phyloP scores from a whole-genome alignment of 371 early-diverging fungal species.

The Apophysomyces trapeziformis region DNA sequence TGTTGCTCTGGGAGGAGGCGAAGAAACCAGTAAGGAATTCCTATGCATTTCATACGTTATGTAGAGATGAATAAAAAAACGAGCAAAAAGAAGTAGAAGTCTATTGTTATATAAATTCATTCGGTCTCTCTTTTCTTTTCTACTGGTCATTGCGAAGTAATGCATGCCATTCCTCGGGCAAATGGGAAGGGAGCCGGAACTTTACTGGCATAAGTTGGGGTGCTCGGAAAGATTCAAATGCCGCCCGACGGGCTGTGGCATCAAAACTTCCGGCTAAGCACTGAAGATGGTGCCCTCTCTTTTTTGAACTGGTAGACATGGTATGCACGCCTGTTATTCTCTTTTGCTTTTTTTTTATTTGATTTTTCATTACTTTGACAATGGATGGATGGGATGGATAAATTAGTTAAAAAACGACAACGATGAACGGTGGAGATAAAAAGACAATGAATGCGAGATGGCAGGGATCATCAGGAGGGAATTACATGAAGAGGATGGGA shows the following conservation, averaged over 20 bases:
- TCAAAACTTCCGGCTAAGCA: conserved; percentile 5
- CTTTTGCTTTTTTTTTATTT: background rate
- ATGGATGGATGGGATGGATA: conserved; percentile 1
- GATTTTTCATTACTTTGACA: background rate
- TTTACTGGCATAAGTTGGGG: background rate
- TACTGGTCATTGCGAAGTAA: no score
- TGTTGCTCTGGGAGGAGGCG: conserved; percentile 10
- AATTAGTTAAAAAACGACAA: background rate
- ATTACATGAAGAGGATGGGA: background rate
- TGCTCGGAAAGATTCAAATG: background rate
- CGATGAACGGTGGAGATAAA: background rate
- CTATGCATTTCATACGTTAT: background rate
- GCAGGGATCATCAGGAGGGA: background rate
- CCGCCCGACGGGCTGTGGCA: background rate
- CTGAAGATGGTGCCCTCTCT: conserved; percentile 2
- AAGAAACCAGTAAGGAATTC: conserved; percentile 14
- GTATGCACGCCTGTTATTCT: background rate
- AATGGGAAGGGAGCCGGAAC: no score
- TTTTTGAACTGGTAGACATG: conserved; percentile 7
- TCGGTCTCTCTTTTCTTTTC: no score
- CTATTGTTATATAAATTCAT: no score
- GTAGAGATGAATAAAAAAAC: no score
- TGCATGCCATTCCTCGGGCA: background rate
- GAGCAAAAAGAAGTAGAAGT: no score
- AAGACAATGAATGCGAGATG: background rate